Base-by-base conservation (phyloP, 2,329 filamentous ascomycete species). In the Teratosphaeria zuluensis region DNA sequence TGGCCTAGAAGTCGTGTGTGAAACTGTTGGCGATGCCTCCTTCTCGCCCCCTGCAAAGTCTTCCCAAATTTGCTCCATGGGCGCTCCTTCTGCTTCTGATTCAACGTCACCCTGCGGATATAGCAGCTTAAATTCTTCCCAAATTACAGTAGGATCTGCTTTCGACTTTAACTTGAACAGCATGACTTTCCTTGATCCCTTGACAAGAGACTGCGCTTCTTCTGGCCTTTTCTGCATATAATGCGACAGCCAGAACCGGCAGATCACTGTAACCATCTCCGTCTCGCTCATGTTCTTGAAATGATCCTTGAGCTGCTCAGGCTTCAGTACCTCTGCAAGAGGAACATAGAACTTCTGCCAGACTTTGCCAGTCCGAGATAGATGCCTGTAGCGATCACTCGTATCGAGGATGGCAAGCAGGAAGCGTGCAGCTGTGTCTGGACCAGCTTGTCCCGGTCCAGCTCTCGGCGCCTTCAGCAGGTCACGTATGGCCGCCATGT, bases 171-270 rank as follows among this genome's bases (percentile, higher is more conserved):
- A 48, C 16, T 19, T 19, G 42, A 48, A 48, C 7, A 21, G 16
- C 42, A 48, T 48, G 42, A 48, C 42, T 48, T 48, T 48, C 42
- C 42, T 8, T 24, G 42, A 48, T 8, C 42, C 42, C 19, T 48
- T n/a, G 9, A 21, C 4, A 2, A 48, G 42, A 11, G 19, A 48
- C 19, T 48, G 42, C 9, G 42, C 42, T 48, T 48, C 19, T 21
- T 8, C 42, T 19, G 42, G 42, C 4, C 4, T 19, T 4, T 5
- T 21, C 16, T 48, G 42, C 32, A 33, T 35, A 33, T 57, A 61
- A 14, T 56, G 51, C 8, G 64, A 61, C 4, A 66, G 59, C 66
- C 65, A 69, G n/a, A 56, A 52, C 1, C 54, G 55, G 4, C 68
- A 57, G 28, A 67, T 24, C 7, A 63, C 55, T 6, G 54, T 42